phyloP scores from a whole-genome alignment of 352 stramenopile genomes.

The Thalassiosira livingstoniorum region DNA sequence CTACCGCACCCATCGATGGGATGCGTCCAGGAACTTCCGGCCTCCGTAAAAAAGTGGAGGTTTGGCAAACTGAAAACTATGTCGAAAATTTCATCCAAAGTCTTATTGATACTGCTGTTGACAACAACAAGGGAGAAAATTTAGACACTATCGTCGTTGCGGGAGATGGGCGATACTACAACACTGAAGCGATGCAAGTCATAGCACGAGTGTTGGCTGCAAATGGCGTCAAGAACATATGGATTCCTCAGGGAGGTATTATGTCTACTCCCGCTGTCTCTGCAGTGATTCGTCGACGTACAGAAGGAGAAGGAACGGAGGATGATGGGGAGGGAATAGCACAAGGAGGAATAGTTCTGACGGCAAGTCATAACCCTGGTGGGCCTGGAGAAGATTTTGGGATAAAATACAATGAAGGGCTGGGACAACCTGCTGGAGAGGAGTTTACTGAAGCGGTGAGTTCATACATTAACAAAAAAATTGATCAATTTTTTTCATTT shows the following conservation, averaged over 20 bases:
- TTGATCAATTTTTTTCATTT: too few relatives aligned
- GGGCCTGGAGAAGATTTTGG: conserved; percentile 97
- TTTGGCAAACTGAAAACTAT: conserved; percentile 92
- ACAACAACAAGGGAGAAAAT: conserved; percentile 71
- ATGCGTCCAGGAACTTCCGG: conserved; percentile 98
- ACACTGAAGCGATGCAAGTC: conserved; percentile 92
- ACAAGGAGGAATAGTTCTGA: conserved; percentile 96
- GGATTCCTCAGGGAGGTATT: conserved; percentile 94
- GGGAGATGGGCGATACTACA: conserved; percentile 91
- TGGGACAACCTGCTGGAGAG: conserved; percentile 95
- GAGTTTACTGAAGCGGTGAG: conserved; percentile 92
- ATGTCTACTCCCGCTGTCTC: conserved; percentile 97
- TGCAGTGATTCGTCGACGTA: conserved; percentile 91
- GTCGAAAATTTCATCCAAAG: conserved; percentile 93
- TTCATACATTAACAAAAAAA: too few relatives aligned
- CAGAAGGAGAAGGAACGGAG: conserved; percentile 6
- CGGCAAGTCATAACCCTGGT: conserved; percentile 98
- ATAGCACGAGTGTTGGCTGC: conserved; percentile 97
- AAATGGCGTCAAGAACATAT: conserved; percentile 95
- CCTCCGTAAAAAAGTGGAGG: conserved; percentile 98
- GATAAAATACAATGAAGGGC: conserved; percentile 98
- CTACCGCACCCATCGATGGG: conserved; percentile 91
- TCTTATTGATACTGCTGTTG: conserved; percentile 78
- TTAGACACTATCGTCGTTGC: conserved; percentile 92
- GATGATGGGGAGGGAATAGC: conserved; percentile 90